Evolutionary conservation across 208 protist genomes (phyloP).

Genomic region (Hexamita inflata): DNA sequence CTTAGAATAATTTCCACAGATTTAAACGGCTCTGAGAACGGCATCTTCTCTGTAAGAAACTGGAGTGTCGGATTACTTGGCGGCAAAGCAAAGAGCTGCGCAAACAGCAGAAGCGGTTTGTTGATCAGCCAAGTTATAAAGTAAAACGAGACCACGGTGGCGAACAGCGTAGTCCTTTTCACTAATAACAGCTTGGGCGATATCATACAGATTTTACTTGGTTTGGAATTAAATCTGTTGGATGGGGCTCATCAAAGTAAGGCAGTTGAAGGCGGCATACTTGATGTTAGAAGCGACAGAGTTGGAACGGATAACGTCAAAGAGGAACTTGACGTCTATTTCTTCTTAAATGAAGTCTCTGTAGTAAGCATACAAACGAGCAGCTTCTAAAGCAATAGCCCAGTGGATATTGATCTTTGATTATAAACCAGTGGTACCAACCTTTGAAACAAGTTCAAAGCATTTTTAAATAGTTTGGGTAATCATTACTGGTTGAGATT

Average conservation of each 20-base stretch:
- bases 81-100: neutral
- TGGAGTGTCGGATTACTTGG: neutral
- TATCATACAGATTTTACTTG: neutral
- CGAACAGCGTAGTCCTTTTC: slow-evolving; percentile 10
- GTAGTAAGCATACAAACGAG: neutral
- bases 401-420: neutral
- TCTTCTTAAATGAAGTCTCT: neutral
- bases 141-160: neutral
- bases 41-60: neutral
- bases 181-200: neutral
- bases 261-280: neutral
- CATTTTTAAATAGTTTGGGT: too few relatives aligned
- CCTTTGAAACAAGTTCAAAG: neutral
- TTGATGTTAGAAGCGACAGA: neutral
- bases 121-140: neutral
- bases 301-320: neutral
- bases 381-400: neutral
- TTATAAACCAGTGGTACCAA: neutral
- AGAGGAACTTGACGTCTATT: slow-evolving; percentile 5
- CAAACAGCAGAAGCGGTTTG: neutral
- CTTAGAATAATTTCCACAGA: neutral
- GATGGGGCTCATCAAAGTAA: neutral
- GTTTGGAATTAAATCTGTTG: neutral
- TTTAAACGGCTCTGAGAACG: neutral
- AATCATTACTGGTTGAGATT: too few relatives aligned